Evolutionary conservation across 2,329 filamentous ascomycete genomes (phyloP), one percentile per base, ranked within the genome.

Genomic region (Boeremia exigua): DNA sequence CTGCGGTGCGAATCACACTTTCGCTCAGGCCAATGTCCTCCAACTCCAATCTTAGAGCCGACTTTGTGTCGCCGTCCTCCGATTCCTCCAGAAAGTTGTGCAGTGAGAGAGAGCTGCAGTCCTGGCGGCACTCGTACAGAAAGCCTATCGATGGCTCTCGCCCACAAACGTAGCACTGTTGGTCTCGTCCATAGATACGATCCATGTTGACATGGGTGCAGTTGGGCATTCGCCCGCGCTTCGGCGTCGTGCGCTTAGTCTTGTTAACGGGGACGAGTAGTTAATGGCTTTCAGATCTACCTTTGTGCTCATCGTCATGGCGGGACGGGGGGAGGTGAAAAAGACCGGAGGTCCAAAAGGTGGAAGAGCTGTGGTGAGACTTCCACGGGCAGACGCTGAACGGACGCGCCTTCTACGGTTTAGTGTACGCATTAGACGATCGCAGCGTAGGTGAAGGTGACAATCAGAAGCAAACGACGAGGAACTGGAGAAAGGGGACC

Each of bases 71-170:
- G 19, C 28, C 32, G 15, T 27, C 23, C 9, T 56, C 40, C 14
- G 43, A 30, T 9, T 54, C 50, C 2, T 42, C 42, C 6, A 63
- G 15, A 6, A 58, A 44, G 12, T 53, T 28, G 28, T 49, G 53
- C 2, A 63, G 57, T 15, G 60, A 56, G n/a, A 43, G 42, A 11
- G 43, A 17, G 15, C 47, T 48, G 38, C 39, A 44, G 27, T 92
- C 89, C 69, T 90, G 85, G 11, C 81, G 84, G 73, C 91, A 95
- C 56, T 83, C 80, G 72, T 91, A 95, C 19, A 95, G 76, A 84
- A 88, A 95, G 25, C 89, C 89, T 48, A 88, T 80, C 14, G 80
- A 75, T 0, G 88, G 84, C 1, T 74, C 72, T 36, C 77, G 75
- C 34, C 77, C 77, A 65, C 91, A 95, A 23, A 80, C 68, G 7